A percentile compares a stretch with the other conserved stretches of the same genome.
Evolutionary conservation across 2,329 filamentous ascomycete genomes (phyloP).

Genomic region (Pseudogymnoascus sp.): DNA sequence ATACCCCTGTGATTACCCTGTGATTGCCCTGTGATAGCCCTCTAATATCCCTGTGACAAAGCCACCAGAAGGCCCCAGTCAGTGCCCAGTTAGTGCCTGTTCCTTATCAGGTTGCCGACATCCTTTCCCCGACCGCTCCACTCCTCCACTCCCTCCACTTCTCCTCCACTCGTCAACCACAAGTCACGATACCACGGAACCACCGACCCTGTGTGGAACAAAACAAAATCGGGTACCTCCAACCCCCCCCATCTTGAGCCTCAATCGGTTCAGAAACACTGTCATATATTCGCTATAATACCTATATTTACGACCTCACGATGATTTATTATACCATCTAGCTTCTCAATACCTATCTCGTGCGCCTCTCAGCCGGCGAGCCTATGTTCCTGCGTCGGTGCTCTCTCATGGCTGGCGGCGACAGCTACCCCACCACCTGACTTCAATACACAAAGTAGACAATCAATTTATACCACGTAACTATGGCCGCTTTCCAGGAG

Average conservation of each 20-base stretch:
- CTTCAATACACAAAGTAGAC: slow-evolving; percentile 23
- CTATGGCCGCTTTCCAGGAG: slow-evolving; percentile 36
- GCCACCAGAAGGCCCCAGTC: neutral
- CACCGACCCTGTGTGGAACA: neutral
- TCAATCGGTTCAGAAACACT: neutral
- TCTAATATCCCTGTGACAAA: neutral
- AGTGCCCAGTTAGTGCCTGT: neutral
- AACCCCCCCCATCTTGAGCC: neutral
- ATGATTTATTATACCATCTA: slow-evolving; percentile 4
- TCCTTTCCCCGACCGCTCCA: neutral
- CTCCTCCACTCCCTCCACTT: neutral
- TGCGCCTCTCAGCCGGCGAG: neutral
- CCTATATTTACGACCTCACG: neutral
- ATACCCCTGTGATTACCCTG: neutral
- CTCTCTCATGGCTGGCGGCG: slow-evolving; percentile 1
- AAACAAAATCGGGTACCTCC: neutral
- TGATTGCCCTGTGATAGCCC: neutral
- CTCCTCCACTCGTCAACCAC: slow-evolving; percentile 1
- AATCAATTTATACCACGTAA: slow-evolving; percentile 22
- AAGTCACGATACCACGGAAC: neutral
- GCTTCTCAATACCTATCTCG: neutral
- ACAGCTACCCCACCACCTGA: slow-evolving; percentile 4
- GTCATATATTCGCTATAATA: neutral
- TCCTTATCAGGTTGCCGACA: neutral
- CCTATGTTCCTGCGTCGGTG: neutral